A percentile compares a stretch with the other conserved stretches of the same genome.
Evolutionary conservation across 148 eudicot species (phyloP).

Genomic region (Oxyria digyna): DNA sequence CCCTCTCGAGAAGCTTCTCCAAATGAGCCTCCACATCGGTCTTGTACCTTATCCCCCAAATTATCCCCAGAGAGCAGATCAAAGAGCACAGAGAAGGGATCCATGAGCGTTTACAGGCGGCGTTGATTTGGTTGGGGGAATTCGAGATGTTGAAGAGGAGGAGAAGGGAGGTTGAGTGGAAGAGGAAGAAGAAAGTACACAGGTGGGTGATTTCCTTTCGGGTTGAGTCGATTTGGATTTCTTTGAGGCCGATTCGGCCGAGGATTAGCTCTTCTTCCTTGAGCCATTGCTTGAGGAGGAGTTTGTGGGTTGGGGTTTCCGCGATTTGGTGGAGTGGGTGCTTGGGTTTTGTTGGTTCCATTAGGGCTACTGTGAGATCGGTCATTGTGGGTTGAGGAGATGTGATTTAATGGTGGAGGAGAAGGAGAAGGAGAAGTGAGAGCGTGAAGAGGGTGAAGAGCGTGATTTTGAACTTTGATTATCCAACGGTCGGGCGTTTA

Average conservation of each 20-base stretch:
- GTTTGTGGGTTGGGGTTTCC: constrained; percentile 69
- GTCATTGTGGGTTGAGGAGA: constrained; percentile 3
- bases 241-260: constrained; percentile 49
- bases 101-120: constrained; percentile 51
- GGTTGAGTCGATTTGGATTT: constrained; percentile 58
- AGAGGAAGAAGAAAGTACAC: constrained; percentile 69
- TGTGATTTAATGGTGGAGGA: not conserved
- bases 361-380: constrained; percentile 18
- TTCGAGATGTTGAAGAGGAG: constrained; percentile 51
- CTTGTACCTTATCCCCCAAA: constrained; percentile 73
- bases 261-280: constrained; percentile 74
- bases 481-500: not conserved
- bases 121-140: not conserved
- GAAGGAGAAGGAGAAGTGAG: not conserved
- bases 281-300: constrained; percentile 79
- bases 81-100: constrained; percentile 55
- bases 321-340: constrained; percentile 87
- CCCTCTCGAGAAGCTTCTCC: constrained; percentile 54
- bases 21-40: constrained; percentile 47
- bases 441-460: not conserved
- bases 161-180: constrained; percentile 53
- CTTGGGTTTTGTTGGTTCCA: constrained; percentile 29
- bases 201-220: constrained; percentile 61
- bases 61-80: constrained; percentile 42
- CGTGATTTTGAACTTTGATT: not conserved